These are phyloP conservation scores for Ceriops zippeliana DNA, from an alignment of 345 rosid species.

Conservation along the genomic window DNA sequence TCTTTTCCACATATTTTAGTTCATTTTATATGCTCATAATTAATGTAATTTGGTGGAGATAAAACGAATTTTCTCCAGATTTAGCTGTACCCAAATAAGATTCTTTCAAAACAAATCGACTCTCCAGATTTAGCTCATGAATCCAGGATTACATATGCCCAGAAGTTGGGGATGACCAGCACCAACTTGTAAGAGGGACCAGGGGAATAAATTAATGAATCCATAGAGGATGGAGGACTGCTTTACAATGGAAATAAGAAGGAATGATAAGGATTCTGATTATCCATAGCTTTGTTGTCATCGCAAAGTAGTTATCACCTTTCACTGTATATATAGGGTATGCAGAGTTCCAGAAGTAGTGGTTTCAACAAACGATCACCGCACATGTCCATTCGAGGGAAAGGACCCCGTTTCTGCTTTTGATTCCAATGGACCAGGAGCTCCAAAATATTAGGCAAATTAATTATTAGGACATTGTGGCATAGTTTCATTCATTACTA, in stretches of 20 bases:
- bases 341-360: neutral
- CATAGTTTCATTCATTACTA: too few species aligned
- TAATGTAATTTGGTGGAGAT: too few species aligned
- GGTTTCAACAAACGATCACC: conserved; percentile 18
- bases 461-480: too few species aligned
- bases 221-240: neutral
- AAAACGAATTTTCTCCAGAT: too few species aligned
- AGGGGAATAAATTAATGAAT: conserved; percentile 9
- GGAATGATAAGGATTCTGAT: conserved; percentile 25
- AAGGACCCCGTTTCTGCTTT: neutral
- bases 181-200: conserved; percentile 31
- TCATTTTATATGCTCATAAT: too few species aligned
- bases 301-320: neutral
- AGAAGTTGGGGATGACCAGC: neutral
- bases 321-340: neutral
- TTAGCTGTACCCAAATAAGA: too few species aligned
- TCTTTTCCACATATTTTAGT: too few species aligned
- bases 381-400: neutral
- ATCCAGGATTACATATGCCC: too few species aligned
- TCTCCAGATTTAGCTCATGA: too few species aligned
- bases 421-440: neutral
- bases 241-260: conserved; percentile 12
- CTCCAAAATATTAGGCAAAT: neutral
- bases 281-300: conserved; percentile 7
- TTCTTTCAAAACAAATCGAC: too few species aligned